These are phyloP conservation scores for Graphilbum sp. DNA, from an alignment of 2,329 filamentous ascomycete species.

Conservation along the genomic window DNA sequence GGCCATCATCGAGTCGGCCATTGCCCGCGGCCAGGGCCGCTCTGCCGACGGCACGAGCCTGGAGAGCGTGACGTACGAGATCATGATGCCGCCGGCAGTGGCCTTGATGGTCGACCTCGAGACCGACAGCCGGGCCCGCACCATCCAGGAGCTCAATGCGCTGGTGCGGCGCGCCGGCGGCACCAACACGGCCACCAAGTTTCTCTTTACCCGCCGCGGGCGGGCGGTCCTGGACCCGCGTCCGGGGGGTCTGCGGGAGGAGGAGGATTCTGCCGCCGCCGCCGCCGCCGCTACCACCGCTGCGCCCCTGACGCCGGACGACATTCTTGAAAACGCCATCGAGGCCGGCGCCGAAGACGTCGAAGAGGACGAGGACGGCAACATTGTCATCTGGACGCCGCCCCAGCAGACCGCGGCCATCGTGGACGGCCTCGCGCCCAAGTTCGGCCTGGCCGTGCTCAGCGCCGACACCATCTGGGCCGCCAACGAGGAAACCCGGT, in stretches of 20 bases:
- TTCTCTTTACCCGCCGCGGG: conserved; percentile 73
- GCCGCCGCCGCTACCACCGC: no score
- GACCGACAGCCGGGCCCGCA: conserved; percentile 63
- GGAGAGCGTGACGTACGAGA: conserved; percentile 66
- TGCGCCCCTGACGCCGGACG: conserved; percentile 40
- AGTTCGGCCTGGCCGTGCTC: conserved; percentile 49
- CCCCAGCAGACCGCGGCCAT: conserved; percentile 47
- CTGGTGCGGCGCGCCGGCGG: conserved; percentile 59
- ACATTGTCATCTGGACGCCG: conserved; percentile 55
- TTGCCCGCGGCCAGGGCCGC: conserved; percentile 76
- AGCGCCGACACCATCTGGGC: conserved; percentile 74
- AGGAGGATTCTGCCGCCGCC: no score
- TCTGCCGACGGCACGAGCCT: conserved; percentile 58
- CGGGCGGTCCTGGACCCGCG: conserved; percentile 45
- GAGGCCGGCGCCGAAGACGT: conserved; percentile 71
- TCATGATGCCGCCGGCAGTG: conserved; percentile 59
- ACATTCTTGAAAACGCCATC: conserved; percentile 66
- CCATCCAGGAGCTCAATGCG: conserved; percentile 54
- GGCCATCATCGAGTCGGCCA: conserved; percentile 57
- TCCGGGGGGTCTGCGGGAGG: background rate
- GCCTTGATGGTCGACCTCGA: conserved; percentile 74
- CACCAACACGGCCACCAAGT: conserved; percentile 55
- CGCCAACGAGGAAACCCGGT: conserved; percentile 63
- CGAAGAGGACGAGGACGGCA: conserved; percentile 45
- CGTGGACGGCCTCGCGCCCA: conserved; percentile 44